A percentile compares a stretch with the other conserved stretches of the same genome.
These are phyloP conservation scores for Penicillium psychrofluorescens DNA, from an alignment of 495 filamentous ascomycete genomes.

Conservation along the genomic window DNA sequence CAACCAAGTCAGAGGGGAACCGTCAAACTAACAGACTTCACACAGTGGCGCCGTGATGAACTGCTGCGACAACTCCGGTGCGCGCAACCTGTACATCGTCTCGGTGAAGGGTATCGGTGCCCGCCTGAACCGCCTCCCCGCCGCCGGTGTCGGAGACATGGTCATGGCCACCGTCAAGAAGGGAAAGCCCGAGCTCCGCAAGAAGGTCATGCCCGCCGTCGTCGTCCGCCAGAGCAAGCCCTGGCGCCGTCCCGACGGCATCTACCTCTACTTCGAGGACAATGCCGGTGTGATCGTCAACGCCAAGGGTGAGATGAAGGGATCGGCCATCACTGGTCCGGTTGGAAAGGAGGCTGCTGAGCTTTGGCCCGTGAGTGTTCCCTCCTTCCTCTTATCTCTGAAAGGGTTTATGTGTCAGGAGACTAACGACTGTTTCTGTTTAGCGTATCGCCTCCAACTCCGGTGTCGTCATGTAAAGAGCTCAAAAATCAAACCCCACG, in stretches of 20 bases:
- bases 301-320: slow-evolving; percentile 99
- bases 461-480: slow-evolving; percentile 95
- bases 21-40: slow-evolving; percentile 17
- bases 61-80: slow-evolving; percentile 97
- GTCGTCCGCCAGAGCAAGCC: slow-evolving; percentile 98
- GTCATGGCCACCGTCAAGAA: slow-evolving; percentile 99
- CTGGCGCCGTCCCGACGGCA: slow-evolving; percentile 94
- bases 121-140: slow-evolving; percentile 94
- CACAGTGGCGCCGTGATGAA: slow-evolving; percentile 89
- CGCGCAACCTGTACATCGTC: slow-evolving; percentile 99
- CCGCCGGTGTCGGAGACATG: slow-evolving; percentile 98
- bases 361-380: slow-evolving; percentile 84
- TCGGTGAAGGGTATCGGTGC: slow-evolving; percentile 99
- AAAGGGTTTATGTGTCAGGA: neutral
- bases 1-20: neutral
- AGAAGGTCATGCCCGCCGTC: slow-evolving; percentile 99
- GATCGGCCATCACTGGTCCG: slow-evolving; percentile 95
- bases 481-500: slow-evolving; percentile 23
- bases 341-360: slow-evolving; percentile 99
- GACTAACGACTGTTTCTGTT: neutral
- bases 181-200: slow-evolving; percentile 97
- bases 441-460: slow-evolving; percentile 99
- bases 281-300: slow-evolving; percentile 99
- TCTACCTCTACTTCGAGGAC: slow-evolving; percentile 99
- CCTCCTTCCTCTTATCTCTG: neutral